Percentiles rank a stretch among this genome's conserved stretches.
Conservation (phyloP, 2,329 filamentous ascomycete species). For the Elsinoe ampelina region DNA sequence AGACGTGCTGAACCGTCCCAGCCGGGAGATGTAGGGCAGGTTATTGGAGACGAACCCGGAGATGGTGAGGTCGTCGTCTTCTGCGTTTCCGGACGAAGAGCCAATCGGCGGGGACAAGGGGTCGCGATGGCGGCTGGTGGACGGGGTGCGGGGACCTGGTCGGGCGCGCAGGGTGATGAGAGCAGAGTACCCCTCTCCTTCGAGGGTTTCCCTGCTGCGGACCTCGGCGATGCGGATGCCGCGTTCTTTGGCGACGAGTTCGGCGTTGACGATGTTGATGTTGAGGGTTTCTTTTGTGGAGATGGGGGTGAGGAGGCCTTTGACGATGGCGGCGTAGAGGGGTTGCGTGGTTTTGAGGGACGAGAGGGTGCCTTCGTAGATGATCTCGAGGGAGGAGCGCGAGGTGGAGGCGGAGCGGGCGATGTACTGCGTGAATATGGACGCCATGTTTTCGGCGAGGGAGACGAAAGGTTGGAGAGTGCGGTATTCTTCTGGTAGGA, state of each 20-base stretch:
- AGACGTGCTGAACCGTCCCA: constrained; percentile 64
- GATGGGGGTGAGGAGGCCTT: constrained; percentile 62
- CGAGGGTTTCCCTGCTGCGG: constrained; percentile 50
- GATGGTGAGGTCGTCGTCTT: constrained; percentile 43
- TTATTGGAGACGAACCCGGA: constrained; percentile 59
- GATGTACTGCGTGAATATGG: constrained; percentile 70
- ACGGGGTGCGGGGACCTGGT: constrained; percentile 25
- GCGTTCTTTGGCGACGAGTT: constrained; percentile 64
- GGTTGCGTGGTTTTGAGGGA: constrained; percentile 65
- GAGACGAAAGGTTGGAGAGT: constrained; percentile 68
- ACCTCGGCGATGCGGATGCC: constrained; percentile 70
- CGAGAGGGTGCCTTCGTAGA: constrained; percentile 67
- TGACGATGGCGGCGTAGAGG: constrained; percentile 68
- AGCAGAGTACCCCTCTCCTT: constrained; percentile 57
- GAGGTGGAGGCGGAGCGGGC: constrained; percentile 29
- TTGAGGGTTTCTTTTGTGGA: constrained; percentile 56
- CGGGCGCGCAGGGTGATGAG: constrained; percentile 59
- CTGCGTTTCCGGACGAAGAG: constrained; percentile 17
- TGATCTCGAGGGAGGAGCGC: constrained; percentile 63
- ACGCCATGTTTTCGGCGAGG: constrained; percentile 70
- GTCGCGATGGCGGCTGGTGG: constrained; percentile 18
- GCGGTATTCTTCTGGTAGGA: constrained; percentile 69
- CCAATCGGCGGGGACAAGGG: constrained; percentile 12
- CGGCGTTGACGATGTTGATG: constrained; percentile 77
- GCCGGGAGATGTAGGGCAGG: constrained; percentile 58